phyloP scores from a whole-genome alignment of 192 early-diverging fungal species.

The Coemansia sp. region DNA sequence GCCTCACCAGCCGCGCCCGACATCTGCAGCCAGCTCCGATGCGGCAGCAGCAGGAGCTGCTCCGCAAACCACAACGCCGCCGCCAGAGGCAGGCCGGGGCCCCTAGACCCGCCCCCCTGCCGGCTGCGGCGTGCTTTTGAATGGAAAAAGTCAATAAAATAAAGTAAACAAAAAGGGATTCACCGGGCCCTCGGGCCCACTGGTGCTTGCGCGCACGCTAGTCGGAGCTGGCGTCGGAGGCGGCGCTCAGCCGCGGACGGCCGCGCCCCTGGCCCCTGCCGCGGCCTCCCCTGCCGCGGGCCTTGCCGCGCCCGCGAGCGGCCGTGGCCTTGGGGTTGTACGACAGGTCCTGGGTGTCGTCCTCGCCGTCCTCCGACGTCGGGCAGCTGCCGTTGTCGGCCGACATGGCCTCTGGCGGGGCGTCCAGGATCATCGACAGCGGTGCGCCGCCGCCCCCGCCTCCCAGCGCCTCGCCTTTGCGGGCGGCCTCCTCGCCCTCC shows the following conservation, averaged over 20 bases:
- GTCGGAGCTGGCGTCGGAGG: not conserved
- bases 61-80: not conserved
- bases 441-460: conserved; percentile 56
- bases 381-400: conserved; percentile 16
- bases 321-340: conserved; percentile 15
- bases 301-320: conserved; percentile 41
- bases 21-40: not conserved
- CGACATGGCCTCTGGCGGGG: conserved; percentile 16
- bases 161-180: too few relatives aligned
- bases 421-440: conserved; percentile 50
- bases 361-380: conserved; percentile 30
- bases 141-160: too few relatives aligned
- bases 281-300: conserved; percentile 38
- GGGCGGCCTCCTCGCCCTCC: not conserved
- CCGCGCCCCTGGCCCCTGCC: conserved; percentile 38
- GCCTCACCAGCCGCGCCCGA: not conserved
- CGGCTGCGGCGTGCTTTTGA: not conserved
- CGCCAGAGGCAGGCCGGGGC: not conserved
- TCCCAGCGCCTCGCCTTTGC: conserved; percentile 21
- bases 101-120: not conserved
- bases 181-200: too few relatives aligned
- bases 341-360: conserved; percentile 21
- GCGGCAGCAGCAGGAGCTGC: not conserved
- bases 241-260: conserved; percentile 13
- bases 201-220: too few relatives aligned